Evolutionary conservation across 2,329 filamentous ascomycete species (phyloP).

Genomic region (Drechmeria coniospora): DNA sequence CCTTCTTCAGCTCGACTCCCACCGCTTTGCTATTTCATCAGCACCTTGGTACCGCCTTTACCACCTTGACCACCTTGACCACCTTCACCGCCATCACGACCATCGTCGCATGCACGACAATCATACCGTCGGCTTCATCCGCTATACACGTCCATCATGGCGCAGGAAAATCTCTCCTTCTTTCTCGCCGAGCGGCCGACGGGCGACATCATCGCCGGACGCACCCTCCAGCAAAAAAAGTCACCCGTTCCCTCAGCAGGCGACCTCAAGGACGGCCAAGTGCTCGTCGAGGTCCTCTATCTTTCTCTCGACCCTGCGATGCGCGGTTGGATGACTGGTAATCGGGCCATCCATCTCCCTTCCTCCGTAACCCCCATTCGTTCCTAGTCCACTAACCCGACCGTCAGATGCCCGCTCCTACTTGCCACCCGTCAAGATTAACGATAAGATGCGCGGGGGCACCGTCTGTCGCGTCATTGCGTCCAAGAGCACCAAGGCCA

Average conservation of each 20-base stretch:
- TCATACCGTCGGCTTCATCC: too few relatives aligned
- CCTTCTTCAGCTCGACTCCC: too few relatives aligned
- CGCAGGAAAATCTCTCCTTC: conserved; percentile 31
- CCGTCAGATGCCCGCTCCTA: conserved; percentile 37
- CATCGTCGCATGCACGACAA: too few relatives aligned
- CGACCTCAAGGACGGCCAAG: conserved; percentile 46
- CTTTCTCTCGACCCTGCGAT: conserved; percentile 62
- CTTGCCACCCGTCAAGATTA: conserved; percentile 51
- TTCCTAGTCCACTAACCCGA: not conserved
- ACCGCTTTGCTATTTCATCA: too few relatives aligned
- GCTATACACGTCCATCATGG: too few relatives aligned
- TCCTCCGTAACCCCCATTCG: not conserved
- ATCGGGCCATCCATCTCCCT: conserved; percentile 4
- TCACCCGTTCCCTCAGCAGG: conserved; percentile 32
- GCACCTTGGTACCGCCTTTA: too few relatives aligned
- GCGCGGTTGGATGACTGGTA: conserved; percentile 54
- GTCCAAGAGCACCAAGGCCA: conserved; percentile 37
- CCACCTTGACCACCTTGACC: too few relatives aligned
- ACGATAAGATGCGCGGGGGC: conserved; percentile 51
- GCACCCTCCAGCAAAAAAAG: conserved; percentile 44
- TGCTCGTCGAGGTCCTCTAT: conserved; percentile 46
- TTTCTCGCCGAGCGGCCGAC: conserved; percentile 49
- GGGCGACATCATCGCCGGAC: conserved; percentile 43
- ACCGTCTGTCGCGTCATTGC: conserved; percentile 46
- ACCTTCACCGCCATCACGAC: too few relatives aligned